Conservation (phyloP, 139 green algal genomes). For the Chlorella sp. region DNA sequence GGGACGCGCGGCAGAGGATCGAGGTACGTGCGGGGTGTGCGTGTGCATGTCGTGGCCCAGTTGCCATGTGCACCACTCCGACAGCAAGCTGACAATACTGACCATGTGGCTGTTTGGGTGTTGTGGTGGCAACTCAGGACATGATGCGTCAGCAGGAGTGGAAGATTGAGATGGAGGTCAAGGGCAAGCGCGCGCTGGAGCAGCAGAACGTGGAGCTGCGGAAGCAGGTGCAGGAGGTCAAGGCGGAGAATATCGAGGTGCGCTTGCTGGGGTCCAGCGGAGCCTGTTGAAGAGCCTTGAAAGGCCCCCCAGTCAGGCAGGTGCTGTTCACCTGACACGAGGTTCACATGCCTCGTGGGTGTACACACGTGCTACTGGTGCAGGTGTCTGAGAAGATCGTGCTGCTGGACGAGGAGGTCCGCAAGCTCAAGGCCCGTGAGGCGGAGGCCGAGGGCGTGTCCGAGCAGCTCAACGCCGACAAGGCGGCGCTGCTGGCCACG, state of each 20-base stretch:
- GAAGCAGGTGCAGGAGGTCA: conserved; percentile 33
- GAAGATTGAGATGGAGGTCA: conserved; percentile 54
- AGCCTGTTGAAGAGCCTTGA: too few species aligned
- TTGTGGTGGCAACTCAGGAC: too few species aligned
- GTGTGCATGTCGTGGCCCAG: too few species aligned
- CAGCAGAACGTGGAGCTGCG: conserved; percentile 41
- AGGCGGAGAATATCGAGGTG: conserved; percentile 58
- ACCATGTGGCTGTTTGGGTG: not conserved
- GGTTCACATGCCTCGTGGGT: too few species aligned
- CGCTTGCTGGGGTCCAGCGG: not conserved
- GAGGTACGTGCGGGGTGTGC: not conserved
- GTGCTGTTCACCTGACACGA: too few species aligned
- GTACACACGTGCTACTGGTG: too few species aligned
- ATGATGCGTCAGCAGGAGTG: conserved; percentile 44
- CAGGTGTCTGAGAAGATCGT: conserved; percentile 63
- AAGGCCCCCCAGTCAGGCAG: too few species aligned
- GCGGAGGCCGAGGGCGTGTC: conserved; percentile 20
- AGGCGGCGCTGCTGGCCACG: conserved; percentile 24
- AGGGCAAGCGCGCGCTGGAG: conserved; percentile 50
- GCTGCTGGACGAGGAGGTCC: conserved; percentile 33
- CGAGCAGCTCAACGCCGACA: conserved; percentile 31
- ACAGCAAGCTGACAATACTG: not conserved
- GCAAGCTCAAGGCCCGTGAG: conserved; percentile 29
- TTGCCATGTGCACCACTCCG: too few species aligned
- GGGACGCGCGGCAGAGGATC: conserved; percentile 8